Percentiles rank a stretch among this genome's conserved stretches.
Conservation (phyloP, 1,139 yeast species). For the Suhomyces terraborum region DNA sequence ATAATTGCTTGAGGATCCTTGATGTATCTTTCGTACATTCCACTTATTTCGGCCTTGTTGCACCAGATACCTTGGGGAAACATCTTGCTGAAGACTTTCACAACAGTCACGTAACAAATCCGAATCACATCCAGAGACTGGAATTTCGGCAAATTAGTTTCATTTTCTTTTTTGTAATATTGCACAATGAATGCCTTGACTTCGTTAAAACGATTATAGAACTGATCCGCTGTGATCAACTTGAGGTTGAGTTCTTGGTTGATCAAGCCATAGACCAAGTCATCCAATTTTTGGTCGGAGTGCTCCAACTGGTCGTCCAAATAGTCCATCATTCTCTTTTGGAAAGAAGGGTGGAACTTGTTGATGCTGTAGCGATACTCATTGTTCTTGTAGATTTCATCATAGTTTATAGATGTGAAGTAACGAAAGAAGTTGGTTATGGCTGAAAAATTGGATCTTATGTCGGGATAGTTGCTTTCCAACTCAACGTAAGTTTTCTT, state of each 20-base stretch:
- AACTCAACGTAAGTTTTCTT: conserved; percentile 33
- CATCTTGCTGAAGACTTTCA: conserved; percentile 37
- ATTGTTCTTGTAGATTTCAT: conserved; percentile 35
- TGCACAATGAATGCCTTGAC: conserved; percentile 45
- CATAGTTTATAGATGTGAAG: conserved; percentile 29
- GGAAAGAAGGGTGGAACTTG: conserved; percentile 36
- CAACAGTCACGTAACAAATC: conserved; percentile 43
- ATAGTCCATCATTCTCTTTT: conserved; percentile 29
- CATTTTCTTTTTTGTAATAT: conserved; percentile 40
- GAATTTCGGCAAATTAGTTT: conserved; percentile 40
- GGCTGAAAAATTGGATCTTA: conserved; percentile 27
- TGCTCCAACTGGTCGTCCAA: conserved; percentile 38
- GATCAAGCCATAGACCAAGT: conserved; percentile 40
- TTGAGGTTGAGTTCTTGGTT: conserved; percentile 46
- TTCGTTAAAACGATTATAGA: conserved; percentile 35
- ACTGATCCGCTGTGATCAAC: conserved; percentile 39
- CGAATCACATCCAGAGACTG: conserved; percentile 31
- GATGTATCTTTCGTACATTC: conserved; percentile 35
- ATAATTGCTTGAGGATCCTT: conserved; percentile 47
- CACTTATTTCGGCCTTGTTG: conserved; percentile 34
- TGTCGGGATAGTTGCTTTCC: conserved; percentile 32
- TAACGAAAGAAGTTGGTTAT: conserved; percentile 36
- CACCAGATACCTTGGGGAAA: conserved; percentile 51
- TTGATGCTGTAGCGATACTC: conserved; percentile 42
- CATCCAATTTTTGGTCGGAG: conserved; percentile 39